Evolutionary conservation across 345 rosid species (phyloP).

Genomic region (Noccaea caerulescens): DNA sequence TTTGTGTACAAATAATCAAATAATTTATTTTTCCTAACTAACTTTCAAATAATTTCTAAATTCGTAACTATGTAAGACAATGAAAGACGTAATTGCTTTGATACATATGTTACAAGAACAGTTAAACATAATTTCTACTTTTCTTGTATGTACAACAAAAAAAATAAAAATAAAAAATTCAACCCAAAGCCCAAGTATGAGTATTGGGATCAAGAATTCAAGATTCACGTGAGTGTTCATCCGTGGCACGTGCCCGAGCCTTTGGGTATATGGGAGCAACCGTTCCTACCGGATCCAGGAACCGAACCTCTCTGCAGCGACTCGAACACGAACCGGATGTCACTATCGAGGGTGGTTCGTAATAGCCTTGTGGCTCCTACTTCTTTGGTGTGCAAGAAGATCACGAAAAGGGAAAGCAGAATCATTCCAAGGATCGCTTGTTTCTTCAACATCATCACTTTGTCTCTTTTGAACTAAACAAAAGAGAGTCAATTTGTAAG

Average conservation of each 20-base stretch:
- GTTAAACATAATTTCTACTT: not conserved
- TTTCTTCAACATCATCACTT: conserved; percentile 32
- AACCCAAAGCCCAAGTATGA: not conserved
- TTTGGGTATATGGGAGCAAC: conserved; percentile 23
- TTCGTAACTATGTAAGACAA: not conserved
- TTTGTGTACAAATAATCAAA: not conserved
- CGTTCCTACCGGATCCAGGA: conserved; percentile 10
- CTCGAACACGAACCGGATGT: conserved; percentile 24
- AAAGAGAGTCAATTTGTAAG: not conserved
- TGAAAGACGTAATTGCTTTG: conserved; percentile 1
- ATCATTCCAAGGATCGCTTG: conserved; percentile 25
- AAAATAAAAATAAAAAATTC: not conserved
- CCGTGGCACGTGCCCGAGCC: conserved; percentile 11
- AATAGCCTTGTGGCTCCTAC: conserved; percentile 38
- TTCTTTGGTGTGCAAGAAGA: conserved; percentile 12
- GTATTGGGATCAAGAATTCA: conserved; percentile 17
- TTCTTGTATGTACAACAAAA: not conserved
- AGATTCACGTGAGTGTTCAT: conserved; percentile 9
- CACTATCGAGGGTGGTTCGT: conserved; percentile 4
- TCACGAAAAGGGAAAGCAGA: conserved; percentile 14
- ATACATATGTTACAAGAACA: not conserved
- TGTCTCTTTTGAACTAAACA: not conserved
- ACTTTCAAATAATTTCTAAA: not conserved
- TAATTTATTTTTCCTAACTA: not conserved
- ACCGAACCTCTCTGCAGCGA: conserved; percentile 28